These are phyloP conservation scores for Auricularia cornea DNA, from an alignment of 768 basidiomycete genomes.

Conservation along the genomic window DNA sequence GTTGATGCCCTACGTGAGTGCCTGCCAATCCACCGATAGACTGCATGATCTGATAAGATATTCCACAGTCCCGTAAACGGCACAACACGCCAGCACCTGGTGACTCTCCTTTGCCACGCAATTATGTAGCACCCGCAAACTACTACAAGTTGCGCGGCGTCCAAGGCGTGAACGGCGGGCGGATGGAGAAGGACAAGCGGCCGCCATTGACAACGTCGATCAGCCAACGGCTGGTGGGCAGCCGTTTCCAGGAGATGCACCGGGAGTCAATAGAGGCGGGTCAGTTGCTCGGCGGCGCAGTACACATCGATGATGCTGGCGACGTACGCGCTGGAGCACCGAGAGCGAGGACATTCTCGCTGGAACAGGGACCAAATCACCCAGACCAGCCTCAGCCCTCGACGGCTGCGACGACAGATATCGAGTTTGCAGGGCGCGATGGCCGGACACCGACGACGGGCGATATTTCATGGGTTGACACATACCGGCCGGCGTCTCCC, in stretches of 20 bases:
- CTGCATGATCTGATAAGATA: background rate
- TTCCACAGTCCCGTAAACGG: background rate
- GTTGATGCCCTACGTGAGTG: conserved; percentile 26
- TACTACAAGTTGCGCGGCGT: conserved; percentile 68
- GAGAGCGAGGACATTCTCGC: background rate
- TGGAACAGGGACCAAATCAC: background rate
- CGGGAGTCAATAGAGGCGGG: conserved; percentile 49
- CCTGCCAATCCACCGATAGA: background rate
- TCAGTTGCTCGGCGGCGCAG: conserved; percentile 50
- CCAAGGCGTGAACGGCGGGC: conserved; percentile 53
- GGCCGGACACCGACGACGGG: background rate
- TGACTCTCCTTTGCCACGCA: background rate
- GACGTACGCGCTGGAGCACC: conserved; percentile 26
- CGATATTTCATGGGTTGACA: background rate
- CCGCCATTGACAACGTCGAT: conserved; percentile 49
- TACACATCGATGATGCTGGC: conserved; percentile 44
- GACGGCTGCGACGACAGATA: background rate
- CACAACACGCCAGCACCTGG: background rate
- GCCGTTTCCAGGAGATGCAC: conserved; percentile 65
- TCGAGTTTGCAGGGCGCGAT: background rate
- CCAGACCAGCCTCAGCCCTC: background rate
- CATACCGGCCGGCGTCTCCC: background rate
- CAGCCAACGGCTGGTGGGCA: conserved; percentile 54
- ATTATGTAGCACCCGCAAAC: conserved; percentile 66
- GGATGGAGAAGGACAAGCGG: conserved; percentile 32